These are phyloP conservation scores for Penicillium parvum DNA, from an alignment of 495 filamentous ascomycete species.

Conservation along the genomic window DNA sequence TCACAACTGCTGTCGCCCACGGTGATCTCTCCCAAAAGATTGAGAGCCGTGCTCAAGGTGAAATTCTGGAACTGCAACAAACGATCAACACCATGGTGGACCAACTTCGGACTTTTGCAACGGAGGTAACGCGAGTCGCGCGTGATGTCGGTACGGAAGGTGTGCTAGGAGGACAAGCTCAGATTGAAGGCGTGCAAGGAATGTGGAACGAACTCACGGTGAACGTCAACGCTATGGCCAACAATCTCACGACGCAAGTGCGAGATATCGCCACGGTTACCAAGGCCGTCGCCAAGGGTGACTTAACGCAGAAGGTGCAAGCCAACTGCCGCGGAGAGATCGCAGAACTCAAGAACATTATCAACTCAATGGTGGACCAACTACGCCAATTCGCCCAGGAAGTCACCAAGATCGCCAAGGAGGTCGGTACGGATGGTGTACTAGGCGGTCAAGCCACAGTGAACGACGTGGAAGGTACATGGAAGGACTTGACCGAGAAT, in stretches of 20 bases:
- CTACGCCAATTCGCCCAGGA: constrained; percentile 94
- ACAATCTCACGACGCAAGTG: constrained; percentile 95
- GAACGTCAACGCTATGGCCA: constrained; percentile 98
- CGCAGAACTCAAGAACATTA: constrained; percentile 89
- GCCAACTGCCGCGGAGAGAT: constrained; percentile 97
- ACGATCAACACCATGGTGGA: constrained; percentile 99
- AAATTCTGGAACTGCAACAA: constrained; percentile 93
- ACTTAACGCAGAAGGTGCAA: constrained; percentile 94
- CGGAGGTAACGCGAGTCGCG: constrained; percentile 93
- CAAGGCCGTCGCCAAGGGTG: constrained; percentile 94
- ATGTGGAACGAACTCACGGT: constrained; percentile 97
- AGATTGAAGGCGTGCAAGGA: constrained; percentile 81
- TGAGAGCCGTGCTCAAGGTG: constrained; percentile 86
- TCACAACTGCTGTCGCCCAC: constrained; percentile 94
- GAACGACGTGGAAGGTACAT: constrained; percentile 95
- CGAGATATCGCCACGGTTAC: constrained; percentile 98
- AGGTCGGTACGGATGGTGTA: constrained; percentile 94
- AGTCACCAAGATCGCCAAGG: constrained; percentile 95
- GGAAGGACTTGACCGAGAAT: constrained; percentile 95
- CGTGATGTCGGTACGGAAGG: constrained; percentile 97
- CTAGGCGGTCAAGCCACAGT: constrained; percentile 95
- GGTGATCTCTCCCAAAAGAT: constrained; percentile 97
- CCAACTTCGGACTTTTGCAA: constrained; percentile 93
- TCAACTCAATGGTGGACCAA: constrained; percentile 99
- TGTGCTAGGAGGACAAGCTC: constrained; percentile 92